These are phyloP conservation scores for Elsinoe arachidis DNA, from an alignment of 2,329 filamentous ascomycete species.

Conservation along the genomic window DNA sequence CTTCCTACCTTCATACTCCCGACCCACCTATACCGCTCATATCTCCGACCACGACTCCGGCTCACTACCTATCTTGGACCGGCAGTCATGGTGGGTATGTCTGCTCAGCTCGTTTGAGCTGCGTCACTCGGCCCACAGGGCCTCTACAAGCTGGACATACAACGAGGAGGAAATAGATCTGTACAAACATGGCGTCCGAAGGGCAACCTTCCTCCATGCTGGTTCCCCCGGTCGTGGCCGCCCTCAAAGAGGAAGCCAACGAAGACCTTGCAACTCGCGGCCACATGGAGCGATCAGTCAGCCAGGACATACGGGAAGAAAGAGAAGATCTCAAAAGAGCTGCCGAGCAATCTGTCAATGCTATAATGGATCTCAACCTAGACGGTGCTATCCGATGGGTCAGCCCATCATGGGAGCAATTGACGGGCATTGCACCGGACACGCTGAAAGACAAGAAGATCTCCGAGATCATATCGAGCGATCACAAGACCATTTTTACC, in stretches of 20 bases:
- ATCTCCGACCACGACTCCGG: neutral
- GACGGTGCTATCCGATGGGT: slow-evolving; percentile 91
- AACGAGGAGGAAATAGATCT: neutral
- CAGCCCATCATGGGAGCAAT: slow-evolving; percentile 89
- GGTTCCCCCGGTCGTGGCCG: slow-evolving; percentile 36
- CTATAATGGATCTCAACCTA: slow-evolving; percentile 87
- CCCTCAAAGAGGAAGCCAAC: slow-evolving; percentile 34
- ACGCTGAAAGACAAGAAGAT: slow-evolving; percentile 69
- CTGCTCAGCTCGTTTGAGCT: slow-evolving; percentile 11
- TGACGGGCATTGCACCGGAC: slow-evolving; percentile 71
- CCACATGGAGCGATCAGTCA: slow-evolving; percentile 56
- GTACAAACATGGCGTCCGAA: neutral
- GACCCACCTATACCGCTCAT: neutral
- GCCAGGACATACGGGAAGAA: slow-evolving; percentile 85
- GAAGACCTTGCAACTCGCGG: slow-evolving; percentile 19
- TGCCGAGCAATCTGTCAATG: slow-evolving; percentile 91
- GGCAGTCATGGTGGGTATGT: slow-evolving; percentile 10
- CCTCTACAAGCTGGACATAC: neutral
- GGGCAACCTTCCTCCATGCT: slow-evolving; percentile 22
- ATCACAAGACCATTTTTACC: slow-evolving; percentile 70
- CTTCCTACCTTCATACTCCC: neutral
- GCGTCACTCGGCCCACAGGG: neutral
- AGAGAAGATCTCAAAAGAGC: slow-evolving; percentile 89
- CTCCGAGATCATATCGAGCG: slow-evolving; percentile 63
- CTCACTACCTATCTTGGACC: slow-evolving; percentile 7